Evolutionary conservation across 768 basidiomycete genomes (phyloP).

Genomic region (Boletellus ananas): DNA sequence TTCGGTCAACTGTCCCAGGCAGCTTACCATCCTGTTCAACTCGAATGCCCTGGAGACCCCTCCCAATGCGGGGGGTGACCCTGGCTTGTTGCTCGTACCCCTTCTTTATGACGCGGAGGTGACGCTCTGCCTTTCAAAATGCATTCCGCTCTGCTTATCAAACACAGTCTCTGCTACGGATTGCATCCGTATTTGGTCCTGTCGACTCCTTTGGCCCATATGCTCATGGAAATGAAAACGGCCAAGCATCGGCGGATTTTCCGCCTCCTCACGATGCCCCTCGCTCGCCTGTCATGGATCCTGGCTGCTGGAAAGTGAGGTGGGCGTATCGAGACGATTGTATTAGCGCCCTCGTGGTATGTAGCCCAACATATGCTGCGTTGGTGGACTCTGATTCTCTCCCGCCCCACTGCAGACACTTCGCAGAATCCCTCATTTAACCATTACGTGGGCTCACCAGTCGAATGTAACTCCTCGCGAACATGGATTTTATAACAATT

Average conservation of each 20-base stretch:
- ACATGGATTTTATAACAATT: slow-evolving; percentile 10
- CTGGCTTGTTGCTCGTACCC: slow-evolving; percentile 49
- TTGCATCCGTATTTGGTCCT: slow-evolving; percentile 59
- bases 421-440: slow-evolving; percentile 64
- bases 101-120: slow-evolving; percentile 61
- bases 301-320: slow-evolving; percentile 70
- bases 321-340: slow-evolving; percentile 77
- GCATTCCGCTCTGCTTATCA: slow-evolving; percentile 5
- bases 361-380: slow-evolving; percentile 9
- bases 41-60: slow-evolving; percentile 41
- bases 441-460: slow-evolving; percentile 79
- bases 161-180: slow-evolving; percentile 45
- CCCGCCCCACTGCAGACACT: slow-evolving; percentile 48
- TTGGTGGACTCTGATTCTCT: slow-evolving; percentile 1
- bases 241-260: slow-evolving; percentile 16
- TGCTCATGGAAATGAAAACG: slow-evolving; percentile 15
- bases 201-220: slow-evolving; percentile 53
- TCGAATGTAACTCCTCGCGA: slow-evolving; percentile 26
- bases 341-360: slow-evolving; percentile 66
- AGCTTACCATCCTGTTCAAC: slow-evolving; percentile 50
- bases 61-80: slow-evolving; percentile 9
- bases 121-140: slow-evolving; percentile 11
- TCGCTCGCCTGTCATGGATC: slow-evolving; percentile 54
- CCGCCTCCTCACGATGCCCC: slow-evolving; percentile 56
- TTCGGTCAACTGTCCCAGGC: slow-evolving; percentile 23